phyloP scores from a whole-genome alignment of 805 yeast genomes.

The Cyberlindnera amylophila region DNA sequence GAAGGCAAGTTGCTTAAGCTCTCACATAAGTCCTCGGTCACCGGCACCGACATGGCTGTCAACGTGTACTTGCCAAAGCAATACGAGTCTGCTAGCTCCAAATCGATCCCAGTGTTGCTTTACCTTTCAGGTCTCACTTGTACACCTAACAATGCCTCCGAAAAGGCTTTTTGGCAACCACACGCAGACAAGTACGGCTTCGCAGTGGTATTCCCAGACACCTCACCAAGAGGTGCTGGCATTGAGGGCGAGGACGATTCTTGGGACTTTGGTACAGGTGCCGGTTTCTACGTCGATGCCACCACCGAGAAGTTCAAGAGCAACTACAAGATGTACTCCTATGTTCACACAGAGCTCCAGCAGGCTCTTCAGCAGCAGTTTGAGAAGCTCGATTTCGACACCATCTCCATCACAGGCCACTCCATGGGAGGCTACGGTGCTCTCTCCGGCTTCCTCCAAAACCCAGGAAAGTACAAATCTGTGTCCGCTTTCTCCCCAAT shows the following conservation, averaged over 20 bases:
- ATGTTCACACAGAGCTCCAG: conserved; percentile 68
- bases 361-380: conserved; percentile 38
- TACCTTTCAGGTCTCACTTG: conserved; percentile 90
- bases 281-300: conserved; percentile 92
- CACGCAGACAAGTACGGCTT: conserved; percentile 79
- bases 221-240: conserved; percentile 87
- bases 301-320: conserved; percentile 64
- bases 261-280: conserved; percentile 93
- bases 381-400: conserved; percentile 53
- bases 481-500: conserved; percentile 93
- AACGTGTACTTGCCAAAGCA: conserved; percentile 76
- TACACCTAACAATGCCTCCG: conserved; percentile 88
- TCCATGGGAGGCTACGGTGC: conserved; percentile 99
- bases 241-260: conserved; percentile 76
- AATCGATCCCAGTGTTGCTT: conserved; percentile 64
- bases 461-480: conserved; percentile 70
- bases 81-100: conserved; percentile 28
- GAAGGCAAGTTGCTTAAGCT: conserved; percentile 78
- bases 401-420: conserved; percentile 84
- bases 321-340: conserved; percentile 84
- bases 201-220: conserved; percentile 91
- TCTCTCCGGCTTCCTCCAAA: conserved; percentile 57
- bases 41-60: conserved; percentile 74
- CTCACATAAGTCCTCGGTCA: conserved; percentile 62
- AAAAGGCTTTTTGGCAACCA: conserved; percentile 84